These are phyloP conservation scores for Trichophyton equinum DNA, from an alignment of 2,329 filamentous ascomycete species.

Conservation along the genomic window DNA sequence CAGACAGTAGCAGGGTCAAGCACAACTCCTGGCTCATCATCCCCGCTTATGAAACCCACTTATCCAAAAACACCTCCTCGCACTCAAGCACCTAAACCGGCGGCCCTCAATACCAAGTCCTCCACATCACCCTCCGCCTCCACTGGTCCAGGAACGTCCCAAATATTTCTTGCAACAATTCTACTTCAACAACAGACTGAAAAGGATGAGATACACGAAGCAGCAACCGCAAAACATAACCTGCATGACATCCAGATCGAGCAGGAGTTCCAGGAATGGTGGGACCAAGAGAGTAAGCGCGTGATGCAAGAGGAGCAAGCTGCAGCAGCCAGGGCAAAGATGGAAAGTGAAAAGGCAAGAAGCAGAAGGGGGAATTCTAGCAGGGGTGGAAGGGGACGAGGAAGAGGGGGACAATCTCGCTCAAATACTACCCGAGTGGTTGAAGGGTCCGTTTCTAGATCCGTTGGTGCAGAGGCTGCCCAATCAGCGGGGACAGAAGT, in stretches of 20 bases:
- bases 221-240: conserved; percentile 66
- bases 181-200: conserved; percentile 76
- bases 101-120: neutral
- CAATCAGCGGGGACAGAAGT: no score
- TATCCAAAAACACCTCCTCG: conserved; percentile 7
- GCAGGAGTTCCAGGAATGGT: conserved; percentile 94
- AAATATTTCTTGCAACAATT: conserved; percentile 70
- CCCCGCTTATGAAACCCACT: conserved; percentile 4
- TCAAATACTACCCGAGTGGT: neutral
- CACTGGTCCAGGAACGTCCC: conserved; percentile 14
- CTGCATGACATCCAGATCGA: conserved; percentile 92
- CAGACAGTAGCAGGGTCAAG: conserved; percentile 44
- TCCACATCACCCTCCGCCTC: conserved; percentile 26
- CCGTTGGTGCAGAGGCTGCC: neutral
- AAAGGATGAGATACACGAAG: conserved; percentile 69
- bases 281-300: conserved; percentile 70
- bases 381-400: conserved; percentile 10
- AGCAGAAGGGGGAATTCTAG: neutral
- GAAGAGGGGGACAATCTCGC: neutral
- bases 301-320: conserved; percentile 51
- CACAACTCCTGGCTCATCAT: neutral
- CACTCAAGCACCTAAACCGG: conserved; percentile 7
- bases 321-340: conserved; percentile 20
- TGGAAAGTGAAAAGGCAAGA: conserved; percentile 11
- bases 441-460: neutral